phyloP scores from a whole-genome alignment of 73 alveolate genomes.

The Diophrys appendiculata region DNA sequence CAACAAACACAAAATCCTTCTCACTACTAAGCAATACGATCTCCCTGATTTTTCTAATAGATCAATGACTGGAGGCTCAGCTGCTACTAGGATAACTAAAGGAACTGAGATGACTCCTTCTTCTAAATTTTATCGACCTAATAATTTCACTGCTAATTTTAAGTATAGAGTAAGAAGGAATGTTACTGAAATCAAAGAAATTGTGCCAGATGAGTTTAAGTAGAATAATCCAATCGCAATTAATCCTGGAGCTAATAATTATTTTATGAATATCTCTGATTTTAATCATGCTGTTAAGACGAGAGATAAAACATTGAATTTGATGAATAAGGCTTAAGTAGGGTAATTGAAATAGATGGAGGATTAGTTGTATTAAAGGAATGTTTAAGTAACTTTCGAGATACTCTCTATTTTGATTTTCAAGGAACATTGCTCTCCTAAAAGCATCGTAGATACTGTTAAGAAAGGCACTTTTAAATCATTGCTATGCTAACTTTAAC shows the following conservation, averaged over 20 bases:
- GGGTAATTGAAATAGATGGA: not conserved
- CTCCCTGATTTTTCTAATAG: too few species aligned
- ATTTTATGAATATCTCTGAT: not conserved
- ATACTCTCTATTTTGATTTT: not conserved
- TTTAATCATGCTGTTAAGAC: not conserved
- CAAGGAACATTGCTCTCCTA: not conserved
- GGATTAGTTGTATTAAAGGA: not conserved
- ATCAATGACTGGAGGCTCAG: too few species aligned
- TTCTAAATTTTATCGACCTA: not conserved
- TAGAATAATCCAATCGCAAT: too few species aligned
- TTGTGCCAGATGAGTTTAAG: not conserved
- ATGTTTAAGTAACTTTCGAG: not conserved
- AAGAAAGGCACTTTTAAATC: not conserved
- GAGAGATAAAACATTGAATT: not conserved
- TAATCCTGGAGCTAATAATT: not conserved
- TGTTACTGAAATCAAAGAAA: not conserved
- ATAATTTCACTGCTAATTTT: not conserved
- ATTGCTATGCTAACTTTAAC: not conserved
- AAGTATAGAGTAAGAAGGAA: not conserved
- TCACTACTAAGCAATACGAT: not conserved
- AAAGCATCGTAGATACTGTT: not conserved
- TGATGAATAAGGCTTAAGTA: not conserved
- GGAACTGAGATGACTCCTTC: not conserved
- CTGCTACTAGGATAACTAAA: too few species aligned
- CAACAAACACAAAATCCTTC: not conserved